These are phyloP conservation scores for Fonsecaea erecta DNA, from an alignment of 2,329 filamentous ascomycete species.

Conservation along the genomic window DNA sequence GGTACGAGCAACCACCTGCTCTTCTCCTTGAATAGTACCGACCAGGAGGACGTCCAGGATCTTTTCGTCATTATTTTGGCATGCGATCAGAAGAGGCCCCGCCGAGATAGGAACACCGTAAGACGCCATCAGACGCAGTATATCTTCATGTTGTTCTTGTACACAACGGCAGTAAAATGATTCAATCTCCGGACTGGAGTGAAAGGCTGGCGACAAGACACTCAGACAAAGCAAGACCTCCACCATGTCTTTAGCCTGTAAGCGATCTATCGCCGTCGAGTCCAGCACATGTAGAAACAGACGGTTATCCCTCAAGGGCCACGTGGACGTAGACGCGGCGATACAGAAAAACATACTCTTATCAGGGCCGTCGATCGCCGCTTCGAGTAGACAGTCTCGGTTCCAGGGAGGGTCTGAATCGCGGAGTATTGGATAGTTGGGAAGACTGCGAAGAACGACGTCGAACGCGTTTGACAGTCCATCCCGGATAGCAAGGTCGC, in stretches of 20 bases:
- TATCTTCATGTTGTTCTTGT: constrained; percentile 14
- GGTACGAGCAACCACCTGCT: constrained; percentile 3
- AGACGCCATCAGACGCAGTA: constrained; percentile 8
- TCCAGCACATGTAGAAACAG: constrained; percentile 18
- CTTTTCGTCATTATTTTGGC: constrained; percentile 12
- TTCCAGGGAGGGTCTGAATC: background rate
- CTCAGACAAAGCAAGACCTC: constrained; percentile 16
- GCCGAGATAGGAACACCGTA: constrained; percentile 6
- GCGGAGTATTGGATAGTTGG: constrained; percentile 7
- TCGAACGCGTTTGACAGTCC: constrained; percentile 5
- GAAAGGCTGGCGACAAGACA: constrained; percentile 3
- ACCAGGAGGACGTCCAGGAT: constrained; percentile 9
- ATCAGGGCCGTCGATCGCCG: constrained; percentile 8
- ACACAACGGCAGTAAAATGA: constrained; percentile 7
- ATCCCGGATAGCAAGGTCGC: background rate
- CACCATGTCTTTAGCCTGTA: constrained; percentile 14
- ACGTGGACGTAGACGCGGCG: constrained; percentile 2
- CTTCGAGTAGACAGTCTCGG: constrained; percentile 13
- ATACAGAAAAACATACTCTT: constrained; percentile 12
- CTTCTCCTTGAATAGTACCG: constrained; percentile 12
- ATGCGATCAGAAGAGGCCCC: constrained; percentile 3
- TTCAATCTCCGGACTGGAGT: constrained; percentile 3
- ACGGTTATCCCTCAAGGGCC: constrained; percentile 11
- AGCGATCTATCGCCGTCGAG: background rate
- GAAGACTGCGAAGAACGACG: constrained; percentile 7